These are phyloP conservation scores for Oryza brachyantha DNA, from an alignment of 176 grass and related monocot species.

Conservation along the genomic window DNA sequence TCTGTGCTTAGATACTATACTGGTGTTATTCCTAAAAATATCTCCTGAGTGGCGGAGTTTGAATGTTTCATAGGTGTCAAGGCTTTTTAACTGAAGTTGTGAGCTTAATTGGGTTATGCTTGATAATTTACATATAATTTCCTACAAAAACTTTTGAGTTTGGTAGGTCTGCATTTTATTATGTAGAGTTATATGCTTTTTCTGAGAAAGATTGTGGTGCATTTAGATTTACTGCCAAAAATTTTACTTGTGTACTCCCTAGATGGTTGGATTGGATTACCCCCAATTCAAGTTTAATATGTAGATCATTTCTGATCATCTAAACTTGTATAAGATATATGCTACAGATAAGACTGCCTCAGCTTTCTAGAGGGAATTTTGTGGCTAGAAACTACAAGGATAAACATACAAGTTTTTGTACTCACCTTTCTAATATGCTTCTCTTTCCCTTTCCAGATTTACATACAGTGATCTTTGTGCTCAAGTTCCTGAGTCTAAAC, in stretches of 20 bases:
- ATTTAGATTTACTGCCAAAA: not conserved
- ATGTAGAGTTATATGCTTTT: constrained; percentile 4
- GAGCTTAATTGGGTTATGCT: constrained; percentile 1
- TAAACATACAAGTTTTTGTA: constrained; percentile 16
- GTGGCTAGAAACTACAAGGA: constrained; percentile 1
- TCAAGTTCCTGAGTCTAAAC: constrained; percentile 89
- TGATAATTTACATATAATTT: constrained; percentile 16
- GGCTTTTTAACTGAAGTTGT: not conserved
- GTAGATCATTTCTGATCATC: not conserved
- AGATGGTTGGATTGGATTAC: constrained; percentile 17
- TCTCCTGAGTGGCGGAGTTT: not conserved
- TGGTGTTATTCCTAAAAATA: not conserved
- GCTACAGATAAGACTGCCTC: not conserved
- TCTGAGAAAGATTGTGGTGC: not conserved
- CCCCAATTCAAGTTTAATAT: constrained; percentile 6
- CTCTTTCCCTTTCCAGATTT: constrained; percentile 70
- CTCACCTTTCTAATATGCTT: constrained; percentile 20
- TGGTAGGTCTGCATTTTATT: constrained; percentile 15
- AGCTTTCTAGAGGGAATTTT: not conserved
- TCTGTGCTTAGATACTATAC: not conserved
- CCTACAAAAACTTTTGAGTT: not conserved
- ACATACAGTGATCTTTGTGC: constrained; percentile 97
- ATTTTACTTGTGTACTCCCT: not conserved
- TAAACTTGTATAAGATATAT: constrained; percentile 17
- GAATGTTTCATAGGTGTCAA: not conserved